A percentile compares a stretch with the other conserved stretches of the same genome.
These are phyloP conservation scores for Royoungia palumana DNA, from an alignment of 768 basidiomycete species.

Conservation along the genomic window DNA sequence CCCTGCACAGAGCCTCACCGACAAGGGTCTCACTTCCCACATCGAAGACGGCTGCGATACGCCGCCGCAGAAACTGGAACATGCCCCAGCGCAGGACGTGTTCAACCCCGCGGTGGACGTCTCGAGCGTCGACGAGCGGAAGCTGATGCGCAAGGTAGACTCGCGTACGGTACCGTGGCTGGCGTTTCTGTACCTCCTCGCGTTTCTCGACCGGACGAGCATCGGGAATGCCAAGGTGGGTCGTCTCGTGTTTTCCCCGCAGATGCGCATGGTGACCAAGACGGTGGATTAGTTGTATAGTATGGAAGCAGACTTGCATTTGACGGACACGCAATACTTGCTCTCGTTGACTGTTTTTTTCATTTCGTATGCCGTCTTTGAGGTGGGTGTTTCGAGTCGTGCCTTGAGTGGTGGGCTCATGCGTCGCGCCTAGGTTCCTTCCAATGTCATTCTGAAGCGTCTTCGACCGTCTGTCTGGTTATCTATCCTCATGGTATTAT, in stretches of 20 bases:
- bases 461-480: constrained; percentile 77
- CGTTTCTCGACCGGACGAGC: constrained; percentile 62
- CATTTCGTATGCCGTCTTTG: constrained; percentile 66
- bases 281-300: constrained; percentile 52
- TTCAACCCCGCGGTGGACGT: constrained; percentile 51
- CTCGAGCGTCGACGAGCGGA: constrained; percentile 63
- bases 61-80: neutral
- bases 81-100: neutral
- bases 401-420: too few relatives aligned
- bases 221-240: constrained; percentile 41
- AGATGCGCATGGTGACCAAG: neutral
- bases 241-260: neutral
- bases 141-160: constrained; percentile 69
- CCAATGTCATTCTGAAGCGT: constrained; percentile 69
- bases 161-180: constrained; percentile 65
- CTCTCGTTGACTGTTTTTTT: constrained; percentile 60
- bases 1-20: neutral
- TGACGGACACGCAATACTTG: constrained; percentile 65
- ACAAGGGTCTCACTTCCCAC: constrained; percentile 2
- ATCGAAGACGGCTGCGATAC: neutral
- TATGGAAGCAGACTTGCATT: constrained; percentile 54
- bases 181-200: constrained; percentile 71
- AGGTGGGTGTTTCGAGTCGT: constrained; percentile 36
- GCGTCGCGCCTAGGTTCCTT: constrained; percentile 47
- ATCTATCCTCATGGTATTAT: constrained; percentile 65